A percentile compares a stretch with the other conserved stretches of the same genome.
phyloP scores from a whole-genome alignment of 2,329 filamentous ascomycete genomes.

The Aspergillus sp. region DNA sequence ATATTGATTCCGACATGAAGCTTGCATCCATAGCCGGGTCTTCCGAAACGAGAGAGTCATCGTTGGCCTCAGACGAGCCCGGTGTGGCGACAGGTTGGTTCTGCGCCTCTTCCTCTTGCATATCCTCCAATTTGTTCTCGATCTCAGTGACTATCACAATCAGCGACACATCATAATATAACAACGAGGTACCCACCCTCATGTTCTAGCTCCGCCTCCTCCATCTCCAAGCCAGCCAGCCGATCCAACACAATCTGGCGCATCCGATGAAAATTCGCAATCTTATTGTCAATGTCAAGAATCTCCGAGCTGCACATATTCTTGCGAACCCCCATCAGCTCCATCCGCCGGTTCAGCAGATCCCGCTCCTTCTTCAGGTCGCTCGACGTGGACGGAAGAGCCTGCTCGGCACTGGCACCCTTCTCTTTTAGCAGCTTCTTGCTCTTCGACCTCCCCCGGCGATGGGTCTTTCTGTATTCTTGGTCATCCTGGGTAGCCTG shows the following conservation, averaged over 20 bases:
- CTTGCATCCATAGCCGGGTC: constrained; percentile 57
- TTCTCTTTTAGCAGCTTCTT: constrained; percentile 70
- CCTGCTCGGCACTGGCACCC: constrained; percentile 58
- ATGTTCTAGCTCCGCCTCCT: constrained; percentile 87
- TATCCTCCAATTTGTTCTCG: constrained; percentile 65
- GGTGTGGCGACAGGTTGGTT: constrained; percentile 41
- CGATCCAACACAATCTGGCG: constrained; percentile 88
- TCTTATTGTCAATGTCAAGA: constrained; percentile 94
- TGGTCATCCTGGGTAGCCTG: constrained; percentile 72
- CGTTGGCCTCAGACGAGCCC: constrained; percentile 42
- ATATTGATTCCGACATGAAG: constrained; percentile 98
- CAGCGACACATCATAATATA: background rate
- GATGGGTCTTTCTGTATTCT: constrained; percentile 69
- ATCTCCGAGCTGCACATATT: constrained; percentile 98
- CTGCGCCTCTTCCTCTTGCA: constrained; percentile 56
- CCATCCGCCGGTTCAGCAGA: constrained; percentile 79
- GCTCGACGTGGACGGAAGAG: constrained; percentile 66
- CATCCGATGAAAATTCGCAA: constrained; percentile 91
- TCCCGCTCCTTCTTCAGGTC: constrained; percentile 81
- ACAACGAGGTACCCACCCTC: constrained; percentile 64
- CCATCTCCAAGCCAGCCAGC: constrained; percentile 82
- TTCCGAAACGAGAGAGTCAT: constrained; percentile 60
- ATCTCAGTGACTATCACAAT: constrained; percentile 56
- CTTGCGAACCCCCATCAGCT: constrained; percentile 90
- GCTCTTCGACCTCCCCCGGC: constrained; percentile 72